A percentile compares a stretch with the other conserved stretches of the same genome.
Conservation (phyloP, 495 filamentous ascomycete genomes). For the Penicillium waksmanii region DNA sequence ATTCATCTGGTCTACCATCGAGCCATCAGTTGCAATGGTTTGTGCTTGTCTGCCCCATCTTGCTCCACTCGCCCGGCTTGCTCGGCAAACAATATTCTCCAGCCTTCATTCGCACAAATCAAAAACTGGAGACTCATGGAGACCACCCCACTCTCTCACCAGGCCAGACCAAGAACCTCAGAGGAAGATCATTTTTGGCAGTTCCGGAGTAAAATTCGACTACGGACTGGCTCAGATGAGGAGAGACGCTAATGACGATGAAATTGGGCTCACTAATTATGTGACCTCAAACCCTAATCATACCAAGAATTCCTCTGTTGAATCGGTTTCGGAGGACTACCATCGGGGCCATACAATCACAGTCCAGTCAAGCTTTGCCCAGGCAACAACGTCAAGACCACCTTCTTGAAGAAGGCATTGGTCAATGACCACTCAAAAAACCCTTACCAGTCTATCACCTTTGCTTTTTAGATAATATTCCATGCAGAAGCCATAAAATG, state of each 20-base stretch:
- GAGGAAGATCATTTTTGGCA: not conserved
- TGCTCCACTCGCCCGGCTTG: constrained; percentile 36
- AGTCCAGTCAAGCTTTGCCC: constrained; percentile 14
- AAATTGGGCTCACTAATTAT: constrained; percentile 19
- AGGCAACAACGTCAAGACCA: not conserved
- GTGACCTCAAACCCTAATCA: constrained; percentile 2
- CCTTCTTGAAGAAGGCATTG: not conserved
- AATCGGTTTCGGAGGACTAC: constrained; percentile 5
- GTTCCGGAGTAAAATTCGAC: constrained; percentile 18
- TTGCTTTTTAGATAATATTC: too few relatives aligned
- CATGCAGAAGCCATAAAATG: too few relatives aligned
- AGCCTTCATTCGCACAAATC: not conserved
- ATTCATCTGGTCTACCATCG: constrained; percentile 48
- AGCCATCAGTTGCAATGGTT: constrained; percentile 46
- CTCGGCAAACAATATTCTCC: constrained; percentile 10
- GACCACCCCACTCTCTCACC: not conserved
- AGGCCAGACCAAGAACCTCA: not conserved
- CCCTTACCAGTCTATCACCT: too few relatives aligned
- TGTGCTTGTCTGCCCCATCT: constrained; percentile 48
- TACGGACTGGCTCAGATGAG: constrained; percentile 12
- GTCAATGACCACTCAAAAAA: too few relatives aligned
- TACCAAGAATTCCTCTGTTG: not conserved
- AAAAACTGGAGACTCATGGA: not conserved
- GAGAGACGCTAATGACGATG: constrained; percentile 19
- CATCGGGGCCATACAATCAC: constrained; percentile 3